Evolutionary conservation across 1,284 basidiomycete genomes (phyloP).

Genomic region (Leccinum fuscescens): DNA sequence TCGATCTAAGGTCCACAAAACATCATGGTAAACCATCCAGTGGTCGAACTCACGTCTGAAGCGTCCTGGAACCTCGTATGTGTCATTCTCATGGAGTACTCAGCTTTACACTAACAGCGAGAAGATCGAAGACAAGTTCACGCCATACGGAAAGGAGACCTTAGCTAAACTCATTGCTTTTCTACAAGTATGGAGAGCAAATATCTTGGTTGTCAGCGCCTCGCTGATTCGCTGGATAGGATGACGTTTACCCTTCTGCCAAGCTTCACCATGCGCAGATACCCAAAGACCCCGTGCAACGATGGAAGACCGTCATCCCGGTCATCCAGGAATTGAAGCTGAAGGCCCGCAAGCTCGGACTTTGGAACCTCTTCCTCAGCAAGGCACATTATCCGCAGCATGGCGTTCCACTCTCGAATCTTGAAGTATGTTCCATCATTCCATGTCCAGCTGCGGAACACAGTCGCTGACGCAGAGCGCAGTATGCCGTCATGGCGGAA

Average conservation of each 20-base stretch:
- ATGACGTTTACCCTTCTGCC: slow-evolving; percentile 83
- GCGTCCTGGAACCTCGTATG: slow-evolving; percentile 80
- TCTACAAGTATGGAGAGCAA: slow-evolving; percentile 62
- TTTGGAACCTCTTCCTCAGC: slow-evolving; percentile 98
- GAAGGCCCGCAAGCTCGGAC: slow-evolving; percentile 83
- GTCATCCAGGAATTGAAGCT: slow-evolving; percentile 84
- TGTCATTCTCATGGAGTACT: slow-evolving; percentile 10
- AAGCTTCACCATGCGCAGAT: slow-evolving; percentile 82
- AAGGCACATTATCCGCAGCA: slow-evolving; percentile 88
- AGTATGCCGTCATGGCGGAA: slow-evolving; percentile 98
- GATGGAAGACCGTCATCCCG: slow-evolving; percentile 86
- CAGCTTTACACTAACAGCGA: slow-evolving; percentile 5
- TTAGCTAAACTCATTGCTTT: slow-evolving; percentile 84
- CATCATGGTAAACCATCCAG: slow-evolving; percentile 49
- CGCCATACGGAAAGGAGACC: slow-evolving; percentile 82
- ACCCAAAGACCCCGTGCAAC: slow-evolving; percentile 67
- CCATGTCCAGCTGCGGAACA: not conserved
- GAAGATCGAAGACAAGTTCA: slow-evolving; percentile 90
- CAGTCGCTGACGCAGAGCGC: slow-evolving; percentile 5
- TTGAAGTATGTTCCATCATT: slow-evolving; percentile 65
- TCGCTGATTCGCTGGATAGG: slow-evolving; percentile 45
- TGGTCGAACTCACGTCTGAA: slow-evolving; percentile 72
- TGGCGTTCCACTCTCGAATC: slow-evolving; percentile 88
- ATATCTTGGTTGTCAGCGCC: not conserved
- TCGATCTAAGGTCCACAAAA: not conserved